These are phyloP conservation scores for Colletotrichum sublineola DNA, from an alignment of 2,329 filamentous ascomycete species.

Conservation along the genomic window DNA sequence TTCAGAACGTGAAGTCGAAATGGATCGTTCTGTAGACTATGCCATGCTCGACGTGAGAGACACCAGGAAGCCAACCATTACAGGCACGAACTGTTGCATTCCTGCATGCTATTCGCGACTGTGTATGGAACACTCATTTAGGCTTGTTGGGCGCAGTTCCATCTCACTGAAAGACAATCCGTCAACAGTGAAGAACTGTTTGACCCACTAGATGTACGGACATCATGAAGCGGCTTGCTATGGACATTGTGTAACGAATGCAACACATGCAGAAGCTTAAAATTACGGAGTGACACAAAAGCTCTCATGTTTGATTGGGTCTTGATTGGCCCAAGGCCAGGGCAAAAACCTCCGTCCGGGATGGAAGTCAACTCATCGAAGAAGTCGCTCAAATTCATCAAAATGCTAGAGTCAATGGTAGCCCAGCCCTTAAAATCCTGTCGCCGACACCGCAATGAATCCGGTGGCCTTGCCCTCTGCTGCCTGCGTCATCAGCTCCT, in stretches of 20 bases:
- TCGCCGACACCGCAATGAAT: slow-evolving; percentile 29
- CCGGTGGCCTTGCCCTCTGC: slow-evolving; percentile 37
- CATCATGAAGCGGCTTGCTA: neutral
- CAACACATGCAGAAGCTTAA: neutral
- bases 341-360: neutral
- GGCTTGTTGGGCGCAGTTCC: neutral
- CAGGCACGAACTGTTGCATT: too few species aligned
- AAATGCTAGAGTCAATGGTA: neutral
- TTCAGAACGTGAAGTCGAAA: too few species aligned
- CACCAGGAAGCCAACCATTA: too few species aligned
- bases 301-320: neutral
- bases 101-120: neutral
- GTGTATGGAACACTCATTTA: neutral
- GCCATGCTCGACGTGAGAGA: too few species aligned
- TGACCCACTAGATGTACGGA: neutral
- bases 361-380: neutral
- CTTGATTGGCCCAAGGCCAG: neutral
- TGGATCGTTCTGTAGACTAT: too few species aligned
- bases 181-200: neutral
- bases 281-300: neutral
- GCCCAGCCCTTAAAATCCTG: slow-evolving; percentile 17
- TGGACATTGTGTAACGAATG: neutral
- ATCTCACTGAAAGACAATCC: neutral
- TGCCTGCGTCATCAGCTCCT: slow-evolving; percentile 38
- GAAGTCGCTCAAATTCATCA: neutral